Base-by-base conservation (phyloP, 2,329 filamentous ascomycete species). In the Fusarium aywerte region DNA sequence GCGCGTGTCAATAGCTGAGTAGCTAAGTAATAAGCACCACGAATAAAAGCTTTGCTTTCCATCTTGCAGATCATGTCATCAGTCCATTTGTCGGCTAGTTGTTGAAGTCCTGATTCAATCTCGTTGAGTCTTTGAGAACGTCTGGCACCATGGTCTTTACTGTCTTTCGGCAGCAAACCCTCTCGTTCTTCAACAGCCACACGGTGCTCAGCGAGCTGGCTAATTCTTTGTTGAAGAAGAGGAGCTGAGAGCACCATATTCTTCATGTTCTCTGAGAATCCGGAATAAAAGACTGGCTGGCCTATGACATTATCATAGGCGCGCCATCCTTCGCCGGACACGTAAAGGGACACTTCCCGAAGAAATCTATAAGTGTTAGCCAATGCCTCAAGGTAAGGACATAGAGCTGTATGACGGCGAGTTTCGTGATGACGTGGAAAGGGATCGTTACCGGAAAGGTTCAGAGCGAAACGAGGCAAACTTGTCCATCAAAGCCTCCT, bases 61-160 rank as follows among this genome's bases (percentile, higher is more conserved):
- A 98, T 95, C 80, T 99, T 99, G 86, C 95, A 98, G 65, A 99
- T 97, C 96, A 99, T 98, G 66, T 90, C 88, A 75, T 97, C 93
- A 23, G 93, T 92, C 86, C 96, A 90, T 68, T 90, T 89, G 67
- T 96, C 92, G 5, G 92, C 91, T 6, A 97, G 90, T 74, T 97
- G 89, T 54, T 89, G 85, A 43, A 99, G 81, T 58, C 90, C 90
- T 35, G 84, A 83, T 74, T 93, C 89, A 56, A 98, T 87, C 71
- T 91, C 88, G 56, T 80, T 82, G 52, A 84, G 86, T 55, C 87
- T 82, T 64, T 84, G 85, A 6, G 80, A 80, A 56, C 84, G 82
- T 76, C 87, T 83, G 31, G 75, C 58, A 10, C 62, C 68, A 74
- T 85, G 86, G 56, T 88, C 82, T 50, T 82, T 82, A 69, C 88